Base-by-base conservation (phyloP, 164 flowering plant genomes). In the Macadamia integrifolia region DNA sequence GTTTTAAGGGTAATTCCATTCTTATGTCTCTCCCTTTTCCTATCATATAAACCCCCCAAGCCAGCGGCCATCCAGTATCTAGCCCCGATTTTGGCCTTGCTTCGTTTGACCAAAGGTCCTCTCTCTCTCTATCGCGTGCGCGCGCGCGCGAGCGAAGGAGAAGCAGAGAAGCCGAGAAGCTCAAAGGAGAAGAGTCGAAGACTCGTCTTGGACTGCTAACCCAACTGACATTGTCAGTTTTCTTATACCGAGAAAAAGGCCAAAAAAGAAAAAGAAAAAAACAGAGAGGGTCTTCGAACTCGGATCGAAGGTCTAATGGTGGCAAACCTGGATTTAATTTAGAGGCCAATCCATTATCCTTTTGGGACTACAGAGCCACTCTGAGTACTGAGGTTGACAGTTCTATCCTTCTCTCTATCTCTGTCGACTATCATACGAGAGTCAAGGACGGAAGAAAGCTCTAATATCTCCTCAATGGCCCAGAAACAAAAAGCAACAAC, bases 191-290 rank as follows among this genome's bases (percentile, higher is more conserved):
- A 56, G 31, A 44, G 57, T 57, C 57, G 14, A 23, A 56, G 31
- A 44, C 62, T 57, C 64, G 49, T 62, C 67, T 73, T 64, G 65
- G 65, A 73, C 68, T 68, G 60, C 50, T 68, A 68, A 73, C 67
- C 66, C 43, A 70, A 35, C 74, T 74, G 76, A 80, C 80, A 80
- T 70, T 80, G 72, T 61, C 84, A 80, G 77, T 67, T 70, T 66
- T 70, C 57, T 31, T 30, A 15, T 46, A 50, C 50, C 10, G 53
- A 57, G 61, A 72, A 56, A 46, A 58, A 1, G 29, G 10, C n/a
- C 0, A 11, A 61, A 30, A 6, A 55, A 40, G 7, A 50, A 31
- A 46, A 9, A 18, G 61, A 46, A 58, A 1, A 61, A 30, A 6
- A 55, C 28, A 9, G 32, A 9, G 32, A 9, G 13, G 61, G 40